A percentile compares a stretch with the other conserved stretches of the same genome.
phyloP scores from a whole-genome alignment of 2,329 filamentous ascomycete species.

The Trichoderma sp. region DNA sequence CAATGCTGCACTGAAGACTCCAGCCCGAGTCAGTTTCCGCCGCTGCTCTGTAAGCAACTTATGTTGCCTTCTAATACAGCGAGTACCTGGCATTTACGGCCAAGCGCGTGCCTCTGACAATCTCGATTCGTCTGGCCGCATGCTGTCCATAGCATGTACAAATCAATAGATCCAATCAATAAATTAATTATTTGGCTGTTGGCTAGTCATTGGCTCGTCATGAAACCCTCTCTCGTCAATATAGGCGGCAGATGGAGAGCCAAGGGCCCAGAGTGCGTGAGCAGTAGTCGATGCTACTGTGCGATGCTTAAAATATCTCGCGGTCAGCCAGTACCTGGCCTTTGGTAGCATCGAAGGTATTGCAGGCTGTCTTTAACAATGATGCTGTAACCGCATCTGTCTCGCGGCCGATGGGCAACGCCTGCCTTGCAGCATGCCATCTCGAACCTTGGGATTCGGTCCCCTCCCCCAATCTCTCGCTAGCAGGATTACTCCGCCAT shows the following conservation, averaged over 20 bases:
- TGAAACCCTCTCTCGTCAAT: neutral
- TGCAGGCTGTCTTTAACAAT: neutral
- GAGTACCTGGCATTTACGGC: neutral
- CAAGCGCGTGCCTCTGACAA: constrained; percentile 1
- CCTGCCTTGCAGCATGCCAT: constrained; percentile 10
- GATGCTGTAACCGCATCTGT: neutral
- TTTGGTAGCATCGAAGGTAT: neutral
- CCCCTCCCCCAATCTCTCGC: constrained; percentile 3
- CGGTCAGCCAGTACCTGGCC: neutral
- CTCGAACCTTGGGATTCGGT: constrained; percentile 1
- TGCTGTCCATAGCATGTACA: neutral
- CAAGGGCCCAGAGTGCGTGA: neutral
- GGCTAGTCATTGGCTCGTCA: neutral
- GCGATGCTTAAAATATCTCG: constrained; percentile 4
- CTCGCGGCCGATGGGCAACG: neutral
- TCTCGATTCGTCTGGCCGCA: constrained; percentile 3
- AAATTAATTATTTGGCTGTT: neutral
- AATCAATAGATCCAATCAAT: neutral
- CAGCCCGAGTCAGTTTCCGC: constrained; percentile 7
- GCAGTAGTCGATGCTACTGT: neutral
- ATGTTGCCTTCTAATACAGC: neutral
- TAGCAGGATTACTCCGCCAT: neutral
- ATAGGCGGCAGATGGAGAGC: neutral
- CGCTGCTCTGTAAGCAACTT: constrained; percentile 8
- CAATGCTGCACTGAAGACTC: neutral